Conservation (phyloP, 345 rosid genomes). For the Syzygium aqueum region DNA sequence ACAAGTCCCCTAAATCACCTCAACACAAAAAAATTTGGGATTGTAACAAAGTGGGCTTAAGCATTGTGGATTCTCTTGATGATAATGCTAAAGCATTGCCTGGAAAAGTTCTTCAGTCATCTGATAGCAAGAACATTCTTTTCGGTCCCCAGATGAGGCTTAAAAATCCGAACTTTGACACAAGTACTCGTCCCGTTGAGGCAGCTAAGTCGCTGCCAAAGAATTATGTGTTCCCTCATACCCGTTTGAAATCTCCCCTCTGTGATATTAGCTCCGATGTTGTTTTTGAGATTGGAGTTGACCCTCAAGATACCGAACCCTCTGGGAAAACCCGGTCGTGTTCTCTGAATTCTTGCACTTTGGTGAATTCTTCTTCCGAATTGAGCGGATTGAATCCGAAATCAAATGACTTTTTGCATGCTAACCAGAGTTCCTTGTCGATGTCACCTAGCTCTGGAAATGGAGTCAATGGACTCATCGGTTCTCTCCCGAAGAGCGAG, state of each 20-base stretch:
- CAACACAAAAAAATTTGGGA: conserved; percentile 44
- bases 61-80: conserved; percentile 67
- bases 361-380: conserved; percentile 15
- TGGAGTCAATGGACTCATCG: conserved; percentile 9
- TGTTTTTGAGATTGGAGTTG: conserved; percentile 59
- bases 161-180: conserved; percentile 24
- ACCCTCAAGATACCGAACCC: conserved; percentile 21
- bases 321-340: conserved; percentile 33
- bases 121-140: conserved; percentile 44
- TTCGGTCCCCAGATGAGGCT: conserved; percentile 52
- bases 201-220: conserved; percentile 44
- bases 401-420: background rate
- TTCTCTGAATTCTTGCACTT: conserved; percentile 31
- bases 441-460: conserved; percentile 1
- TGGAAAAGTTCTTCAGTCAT: conserved; percentile 22
- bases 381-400: conserved; percentile 7
- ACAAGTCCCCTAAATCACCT: conserved; percentile 31
- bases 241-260: conserved; percentile 23
- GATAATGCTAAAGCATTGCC: conserved; percentile 21
- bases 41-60: conserved; percentile 64
- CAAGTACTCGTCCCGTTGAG: conserved; percentile 17
- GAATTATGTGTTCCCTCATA: conserved; percentile 26
- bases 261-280: conserved; percentile 38
- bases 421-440: conserved; percentile 2
- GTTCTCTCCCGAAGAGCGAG: conserved; percentile 44